phyloP scores from a whole-genome alignment of 495 filamentous ascomycete species.

The Hypoxylon lienhwacheense region DNA sequence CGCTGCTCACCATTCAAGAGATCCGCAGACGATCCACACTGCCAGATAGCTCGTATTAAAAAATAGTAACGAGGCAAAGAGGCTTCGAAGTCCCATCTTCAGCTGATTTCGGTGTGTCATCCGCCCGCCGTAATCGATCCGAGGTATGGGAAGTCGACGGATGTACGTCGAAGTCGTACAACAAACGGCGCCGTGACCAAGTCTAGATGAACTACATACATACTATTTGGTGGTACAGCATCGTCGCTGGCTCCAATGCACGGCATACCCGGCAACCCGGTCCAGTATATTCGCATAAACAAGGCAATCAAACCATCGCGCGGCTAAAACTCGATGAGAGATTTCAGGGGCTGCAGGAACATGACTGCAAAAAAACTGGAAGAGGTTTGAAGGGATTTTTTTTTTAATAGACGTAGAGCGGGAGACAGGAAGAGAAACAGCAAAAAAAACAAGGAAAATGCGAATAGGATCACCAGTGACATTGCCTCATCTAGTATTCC shows the following conservation, averaged over 20 bases:
- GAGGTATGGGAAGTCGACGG: neutral
- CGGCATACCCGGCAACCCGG: neutral
- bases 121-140: neutral
- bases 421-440: constrained; percentile 5
- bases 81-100: constrained; percentile 2
- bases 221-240: neutral
- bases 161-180: no score
- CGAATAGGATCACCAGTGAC: constrained; percentile 8
- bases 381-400: no score
- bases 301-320: constrained; percentile 20
- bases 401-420: no score
- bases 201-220: constrained; percentile 8
- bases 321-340: constrained; percentile 5
- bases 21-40: constrained; percentile 19
- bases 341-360: constrained; percentile 19
- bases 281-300: constrained; percentile 11
- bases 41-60: constrained; percentile 28
- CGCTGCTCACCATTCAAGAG: constrained; percentile 5
- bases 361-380: neutral
- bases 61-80: constrained; percentile 25
- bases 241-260: constrained; percentile 1
- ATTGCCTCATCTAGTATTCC: constrained; percentile 14
- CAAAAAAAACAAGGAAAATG: constrained; percentile 19
- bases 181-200: no score
- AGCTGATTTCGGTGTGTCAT: constrained; percentile 7